Conservation (phyloP, 441 rosid species). For the Mallotus repandus region DNA sequence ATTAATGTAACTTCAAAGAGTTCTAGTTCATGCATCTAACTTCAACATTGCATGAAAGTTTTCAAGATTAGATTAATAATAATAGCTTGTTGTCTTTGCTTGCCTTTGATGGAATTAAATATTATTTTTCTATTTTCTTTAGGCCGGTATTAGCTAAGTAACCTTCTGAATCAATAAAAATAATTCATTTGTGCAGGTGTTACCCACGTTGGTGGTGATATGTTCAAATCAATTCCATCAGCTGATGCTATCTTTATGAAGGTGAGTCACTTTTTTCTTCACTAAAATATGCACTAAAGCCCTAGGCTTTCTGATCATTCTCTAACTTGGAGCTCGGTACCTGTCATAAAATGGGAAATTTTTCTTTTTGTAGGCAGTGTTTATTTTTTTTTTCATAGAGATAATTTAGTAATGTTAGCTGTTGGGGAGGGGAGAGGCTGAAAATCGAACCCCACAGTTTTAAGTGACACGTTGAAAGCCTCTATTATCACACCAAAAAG, state of each 20-base stretch:
- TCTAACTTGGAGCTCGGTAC: no score
- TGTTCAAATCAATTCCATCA: slow-evolving; percentile 70
- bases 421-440: no score
- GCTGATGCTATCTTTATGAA: slow-evolving; percentile 83
- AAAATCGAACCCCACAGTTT: no score
- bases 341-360: no score
- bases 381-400: no score
- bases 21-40: not conserved
- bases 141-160: not conserved
- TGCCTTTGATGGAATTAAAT: not conserved
- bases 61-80: not conserved
- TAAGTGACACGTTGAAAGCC: no score
- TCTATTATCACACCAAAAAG: no score
- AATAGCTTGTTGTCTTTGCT: not conserved
- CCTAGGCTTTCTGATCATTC: no score
- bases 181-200: slow-evolving; percentile 40
- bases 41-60: not conserved
- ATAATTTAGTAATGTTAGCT: no score
- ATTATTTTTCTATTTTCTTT: not conserved
- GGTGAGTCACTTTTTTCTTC: slow-evolving; percentile 32
- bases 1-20: not conserved
- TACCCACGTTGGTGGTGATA: slow-evolving; percentile 77
- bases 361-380: no score
- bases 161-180: not conserved
- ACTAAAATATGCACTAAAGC: not conserved